A percentile compares a stretch with the other conserved stretches of the same genome.
These are phyloP conservation scores for Myxozyma vanderwaltii DNA, from an alignment of 805 yeast species.

Conservation along the genomic window DNA sequence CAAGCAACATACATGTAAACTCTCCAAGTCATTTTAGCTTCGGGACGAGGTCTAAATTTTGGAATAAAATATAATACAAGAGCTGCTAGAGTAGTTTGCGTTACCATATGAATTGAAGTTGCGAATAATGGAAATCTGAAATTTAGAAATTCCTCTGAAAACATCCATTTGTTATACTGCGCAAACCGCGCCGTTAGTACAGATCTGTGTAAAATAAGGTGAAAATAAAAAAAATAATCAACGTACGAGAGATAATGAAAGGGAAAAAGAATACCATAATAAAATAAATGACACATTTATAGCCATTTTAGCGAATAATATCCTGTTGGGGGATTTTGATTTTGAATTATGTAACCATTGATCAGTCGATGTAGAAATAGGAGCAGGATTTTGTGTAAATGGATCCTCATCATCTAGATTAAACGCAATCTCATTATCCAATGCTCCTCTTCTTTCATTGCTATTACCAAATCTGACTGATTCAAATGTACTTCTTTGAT, in stretches of 20 bases:
- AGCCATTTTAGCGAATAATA: constrained; percentile 18
- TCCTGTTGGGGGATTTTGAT: not conserved
- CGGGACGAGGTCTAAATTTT: constrained; percentile 47
- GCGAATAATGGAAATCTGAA: constrained; percentile 82
- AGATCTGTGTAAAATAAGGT: not conserved
- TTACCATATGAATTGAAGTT: constrained; percentile 81
- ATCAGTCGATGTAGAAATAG: not conserved
- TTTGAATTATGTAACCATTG: not conserved
- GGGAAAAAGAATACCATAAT: constrained; percentile 43
- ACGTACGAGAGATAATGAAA: constrained; percentile 41
- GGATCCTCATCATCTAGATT: constrained; percentile 31
- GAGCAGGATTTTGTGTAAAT: constrained; percentile 16
- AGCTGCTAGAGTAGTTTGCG: constrained; percentile 59
- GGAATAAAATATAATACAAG: constrained; percentile 52
- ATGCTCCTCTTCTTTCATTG: not conserved
- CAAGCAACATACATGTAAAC: constrained; percentile 20
- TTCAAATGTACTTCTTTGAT: not conserved
- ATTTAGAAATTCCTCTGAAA: constrained; percentile 69
- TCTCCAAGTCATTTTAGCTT: constrained; percentile 27
- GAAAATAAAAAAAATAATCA: not conserved
- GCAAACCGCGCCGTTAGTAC: constrained; percentile 51
- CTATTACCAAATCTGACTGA: constrained; percentile 11
- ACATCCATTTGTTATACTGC: constrained; percentile 94
- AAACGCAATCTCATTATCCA: constrained; percentile 29
- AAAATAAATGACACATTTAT: constrained; percentile 26